A percentile compares a stretch with the other conserved stretches of the same genome.
Conservation (phyloP, 805 yeast species). For the Cyberlindnera subsufficiens region DNA sequence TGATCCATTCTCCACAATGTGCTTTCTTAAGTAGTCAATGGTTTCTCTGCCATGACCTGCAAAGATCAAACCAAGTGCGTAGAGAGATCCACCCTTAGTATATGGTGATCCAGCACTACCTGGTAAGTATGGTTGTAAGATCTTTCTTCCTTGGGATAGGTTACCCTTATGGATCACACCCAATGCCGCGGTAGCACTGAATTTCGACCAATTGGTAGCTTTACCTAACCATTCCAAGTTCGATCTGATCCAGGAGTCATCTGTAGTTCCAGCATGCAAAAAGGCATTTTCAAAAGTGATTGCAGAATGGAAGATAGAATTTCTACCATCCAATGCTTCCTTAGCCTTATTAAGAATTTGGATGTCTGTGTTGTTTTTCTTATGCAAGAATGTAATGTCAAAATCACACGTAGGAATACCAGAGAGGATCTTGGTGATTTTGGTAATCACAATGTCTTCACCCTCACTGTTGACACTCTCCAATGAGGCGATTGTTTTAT, state of each 20-base stretch:
- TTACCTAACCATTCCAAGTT: conserved; percentile 94
- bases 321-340: conserved; percentile 79
- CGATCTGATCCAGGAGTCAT: conserved; percentile 83
- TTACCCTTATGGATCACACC: conserved; percentile 97
- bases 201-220: conserved; percentile 98
- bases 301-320: conserved; percentile 92
- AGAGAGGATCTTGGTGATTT: conserved; percentile 64
- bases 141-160: conserved; percentile 80
- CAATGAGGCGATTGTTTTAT: conserved; percentile 42
- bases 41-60: conserved; percentile 95
- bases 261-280: conserved; percentile 94
- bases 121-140: conserved; percentile 88
- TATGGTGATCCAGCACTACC: conserved; percentile 75
- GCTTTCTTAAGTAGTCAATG: conserved; percentile 68
- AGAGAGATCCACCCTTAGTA: conserved; percentile 93
- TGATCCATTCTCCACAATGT: conserved; percentile 57
- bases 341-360: conserved; percentile 78
- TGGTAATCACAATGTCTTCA: conserved; percentile 25
- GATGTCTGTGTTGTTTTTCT: conserved; percentile 83
- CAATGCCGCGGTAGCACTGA: conserved; percentile 94
- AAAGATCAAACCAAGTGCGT: conserved; percentile 87
- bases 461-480: conserved; percentile 24
- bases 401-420: conserved; percentile 95
- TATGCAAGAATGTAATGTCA: conserved; percentile 79
- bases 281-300: conserved; percentile 93